These are phyloP conservation scores for Scalesia atractyloides DNA, from an alignment of 129 eudicot species.

Conservation along the genomic window DNA sequence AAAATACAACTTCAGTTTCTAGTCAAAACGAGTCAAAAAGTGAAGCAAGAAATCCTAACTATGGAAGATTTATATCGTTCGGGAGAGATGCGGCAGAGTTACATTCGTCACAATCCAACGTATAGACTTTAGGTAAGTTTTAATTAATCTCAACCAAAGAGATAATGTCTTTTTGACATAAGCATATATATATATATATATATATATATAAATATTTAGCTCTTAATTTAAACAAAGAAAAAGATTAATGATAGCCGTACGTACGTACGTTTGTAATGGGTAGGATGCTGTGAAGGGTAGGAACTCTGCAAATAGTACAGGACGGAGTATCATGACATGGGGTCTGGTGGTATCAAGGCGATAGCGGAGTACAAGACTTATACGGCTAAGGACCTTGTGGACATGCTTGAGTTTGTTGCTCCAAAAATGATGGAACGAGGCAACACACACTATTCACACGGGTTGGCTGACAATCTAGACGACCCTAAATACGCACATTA, in stretches of 20 bases:
- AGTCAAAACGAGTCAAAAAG: slow-evolving; percentile 23
- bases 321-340: slow-evolving; percentile 98
- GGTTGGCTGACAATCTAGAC: slow-evolving; percentile 76
- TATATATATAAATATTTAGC: too few relatives aligned
- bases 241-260: too few relatives aligned
- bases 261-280: not conserved
- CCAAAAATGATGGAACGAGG: slow-evolving; percentile 97
- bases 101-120: slow-evolving; percentile 59
- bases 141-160: not conserved
- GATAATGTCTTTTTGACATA: not conserved
- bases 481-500: slow-evolving; percentile 84
- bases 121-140: slow-evolving; percentile 72
- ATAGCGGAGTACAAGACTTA: slow-evolving; percentile 74
- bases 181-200: too few relatives aligned
- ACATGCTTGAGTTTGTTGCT: slow-evolving; percentile 81
- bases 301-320: slow-evolving; percentile 63
- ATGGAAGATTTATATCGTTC: slow-evolving; percentile 87
- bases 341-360: slow-evolving; percentile 73
- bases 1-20: slow-evolving; percentile 29
- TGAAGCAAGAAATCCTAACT: slow-evolving; percentile 38
- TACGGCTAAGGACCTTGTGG: slow-evolving; percentile 76
- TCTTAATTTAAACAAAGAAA: too few relatives aligned
- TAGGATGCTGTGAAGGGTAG: slow-evolving; percentile 84
- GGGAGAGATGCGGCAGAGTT: slow-evolving; percentile 70
- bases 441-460: slow-evolving; percentile 72